Evolutionary conservation across 1,139 yeast species (phyloP).

Genomic region (Pichia cactophila): DNA sequence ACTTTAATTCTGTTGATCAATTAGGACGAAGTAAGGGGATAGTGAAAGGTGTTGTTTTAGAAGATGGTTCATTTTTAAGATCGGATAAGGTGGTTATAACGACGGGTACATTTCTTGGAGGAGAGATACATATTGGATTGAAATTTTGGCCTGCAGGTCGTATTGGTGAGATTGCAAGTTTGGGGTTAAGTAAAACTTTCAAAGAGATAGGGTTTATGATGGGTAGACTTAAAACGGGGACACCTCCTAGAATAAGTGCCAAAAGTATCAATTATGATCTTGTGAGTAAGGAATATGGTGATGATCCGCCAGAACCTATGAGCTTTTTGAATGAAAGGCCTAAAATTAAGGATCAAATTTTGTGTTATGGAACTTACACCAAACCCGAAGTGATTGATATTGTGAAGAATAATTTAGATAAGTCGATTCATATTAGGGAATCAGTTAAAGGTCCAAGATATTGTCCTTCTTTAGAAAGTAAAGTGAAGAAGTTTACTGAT

Average conservation of each 20-base stretch:
- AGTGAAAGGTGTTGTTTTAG: conserved; percentile 66
- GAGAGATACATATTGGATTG: conserved; percentile 88
- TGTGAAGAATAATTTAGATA: conserved; percentile 61
- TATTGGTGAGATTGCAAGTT: conserved; percentile 87
- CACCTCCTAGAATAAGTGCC: conserved; percentile 82
- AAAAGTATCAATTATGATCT: conserved; percentile 60
- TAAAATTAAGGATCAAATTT: conserved; percentile 49
- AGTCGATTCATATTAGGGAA: conserved; percentile 85
- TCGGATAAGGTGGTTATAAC: conserved; percentile 76
- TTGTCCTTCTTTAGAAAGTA: conserved; percentile 94
- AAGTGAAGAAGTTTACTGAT: conserved; percentile 71
- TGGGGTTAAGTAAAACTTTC: conserved; percentile 78
- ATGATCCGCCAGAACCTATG: conserved; percentile 80
- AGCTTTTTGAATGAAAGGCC: conserved; percentile 72
- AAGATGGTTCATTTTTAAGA: conserved; percentile 52
- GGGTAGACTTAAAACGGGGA: conserved; percentile 93
- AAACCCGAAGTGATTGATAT: conserved; percentile 68
- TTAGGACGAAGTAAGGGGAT: conserved; percentile 36
- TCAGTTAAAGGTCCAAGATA: conserved; percentile 95
- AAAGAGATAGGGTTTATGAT: conserved; percentile 68
- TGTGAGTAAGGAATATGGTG: conserved; percentile 67
- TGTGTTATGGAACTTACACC: conserved; percentile 75
- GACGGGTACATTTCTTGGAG: conserved; percentile 93
- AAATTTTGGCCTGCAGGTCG: conserved; percentile 81
- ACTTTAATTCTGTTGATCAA: conserved; percentile 27